Evolutionary conservation across 164 flowering plant species (phyloP).

Genomic region (Paratinospora sagittata): DNA sequence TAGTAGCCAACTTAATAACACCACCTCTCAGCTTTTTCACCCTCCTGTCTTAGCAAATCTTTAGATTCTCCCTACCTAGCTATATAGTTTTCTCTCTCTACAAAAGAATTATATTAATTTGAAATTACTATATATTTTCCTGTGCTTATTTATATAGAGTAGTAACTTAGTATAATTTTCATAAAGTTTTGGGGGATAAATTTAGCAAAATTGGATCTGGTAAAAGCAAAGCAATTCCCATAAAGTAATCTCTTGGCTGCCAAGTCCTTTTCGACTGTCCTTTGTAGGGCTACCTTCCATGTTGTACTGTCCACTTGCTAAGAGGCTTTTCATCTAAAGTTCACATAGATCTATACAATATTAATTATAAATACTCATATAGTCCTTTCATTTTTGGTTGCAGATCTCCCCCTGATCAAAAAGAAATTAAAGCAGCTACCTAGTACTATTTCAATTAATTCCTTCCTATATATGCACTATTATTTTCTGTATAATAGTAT

Average conservation of each 20-base stretch:
- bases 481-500: too few relatives aligned
- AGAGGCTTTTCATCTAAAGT: background rate
- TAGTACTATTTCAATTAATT: too few relatives aligned
- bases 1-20: background rate
- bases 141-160: too few relatives aligned
- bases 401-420: background rate
- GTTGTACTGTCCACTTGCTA: background rate
- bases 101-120: too few relatives aligned
- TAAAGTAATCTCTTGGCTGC: slow-evolving; percentile 1
- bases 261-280: background rate
- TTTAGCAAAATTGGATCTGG: background rate
- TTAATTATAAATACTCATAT: too few relatives aligned
- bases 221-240: background rate
- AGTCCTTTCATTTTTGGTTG: background rate
- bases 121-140: too few relatives aligned
- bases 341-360: too few relatives aligned
- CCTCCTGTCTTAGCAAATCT: background rate
- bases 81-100: too few relatives aligned
- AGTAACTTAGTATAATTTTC: too few relatives aligned
- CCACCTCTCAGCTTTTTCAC: background rate
- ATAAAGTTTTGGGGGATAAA: background rate
- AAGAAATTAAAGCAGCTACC: background rate
- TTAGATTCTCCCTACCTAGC: background rate
- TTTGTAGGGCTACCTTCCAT: background rate
- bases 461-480: background rate